Percentiles rank a stretch among this genome's conserved stretches.
Evolutionary conservation across 805 yeast genomes (phyloP).

Genomic region (Nakazawaea pomicola): DNA sequence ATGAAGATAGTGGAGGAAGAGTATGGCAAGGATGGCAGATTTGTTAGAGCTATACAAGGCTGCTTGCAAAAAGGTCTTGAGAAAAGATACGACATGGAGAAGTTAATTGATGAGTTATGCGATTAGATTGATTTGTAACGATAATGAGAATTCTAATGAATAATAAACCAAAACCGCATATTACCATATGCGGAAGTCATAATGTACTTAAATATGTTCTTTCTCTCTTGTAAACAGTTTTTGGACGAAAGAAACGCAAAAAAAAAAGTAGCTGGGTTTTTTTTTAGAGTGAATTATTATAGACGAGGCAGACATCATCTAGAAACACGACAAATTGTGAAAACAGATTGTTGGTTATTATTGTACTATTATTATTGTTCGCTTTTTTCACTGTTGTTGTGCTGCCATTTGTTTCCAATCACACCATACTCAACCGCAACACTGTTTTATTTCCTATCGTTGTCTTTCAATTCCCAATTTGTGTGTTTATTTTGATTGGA

Average conservation of each 20-base stretch:
- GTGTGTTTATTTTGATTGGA: too few species aligned
- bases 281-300: too few species aligned
- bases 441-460: too few species aligned
- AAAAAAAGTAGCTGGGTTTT: background rate
- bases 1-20: constrained; percentile 37
- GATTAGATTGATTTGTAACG: background rate
- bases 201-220: background rate
- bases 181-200: constrained; percentile 1
- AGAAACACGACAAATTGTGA: too few species aligned
- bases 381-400: too few species aligned
- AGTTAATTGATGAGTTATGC: constrained; percentile 22
- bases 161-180: background rate
- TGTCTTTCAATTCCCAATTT: too few species aligned
- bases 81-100: constrained; percentile 46
- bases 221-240: background rate
- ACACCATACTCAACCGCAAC: too few species aligned
- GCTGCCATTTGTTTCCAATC: too few species aligned
- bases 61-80: constrained; percentile 49
- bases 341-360: too few species aligned
- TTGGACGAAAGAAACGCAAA: constrained; percentile 1
- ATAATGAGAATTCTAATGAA: background rate
- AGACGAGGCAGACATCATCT: too few species aligned
- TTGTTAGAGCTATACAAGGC: constrained; percentile 37
- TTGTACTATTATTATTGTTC: too few species aligned
- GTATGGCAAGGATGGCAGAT: constrained; percentile 27